Conservation (phyloP, 2,329 filamentous ascomycete species). For the Huntiella bhutanensis region DNA sequence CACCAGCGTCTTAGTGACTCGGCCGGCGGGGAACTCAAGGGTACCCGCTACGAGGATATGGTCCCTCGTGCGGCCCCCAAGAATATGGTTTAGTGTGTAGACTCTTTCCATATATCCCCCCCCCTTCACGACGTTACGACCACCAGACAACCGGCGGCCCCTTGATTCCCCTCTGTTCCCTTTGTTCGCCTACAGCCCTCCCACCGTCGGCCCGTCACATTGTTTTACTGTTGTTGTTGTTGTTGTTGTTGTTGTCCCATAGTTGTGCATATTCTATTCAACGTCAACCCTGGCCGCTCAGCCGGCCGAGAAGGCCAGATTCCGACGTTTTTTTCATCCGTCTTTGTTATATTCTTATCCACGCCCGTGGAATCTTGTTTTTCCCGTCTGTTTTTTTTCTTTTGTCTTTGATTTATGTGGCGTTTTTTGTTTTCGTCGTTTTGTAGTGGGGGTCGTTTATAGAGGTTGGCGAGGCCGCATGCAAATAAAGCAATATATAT, state of each 20-base stretch:
- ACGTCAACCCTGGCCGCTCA: too few relatives aligned
- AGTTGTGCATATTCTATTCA: too few relatives aligned
- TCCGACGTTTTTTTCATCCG: neutral
- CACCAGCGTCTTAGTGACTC: slow-evolving; percentile 6
- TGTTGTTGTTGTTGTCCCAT: neutral
- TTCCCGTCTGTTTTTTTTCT: neutral
- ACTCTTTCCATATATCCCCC: neutral
- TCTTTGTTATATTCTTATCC: neutral
- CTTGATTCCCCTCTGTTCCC: neutral
- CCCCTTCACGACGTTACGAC: neutral
- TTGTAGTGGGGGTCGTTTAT: too few relatives aligned
- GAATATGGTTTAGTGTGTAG: slow-evolving; percentile 20
- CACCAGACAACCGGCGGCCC: neutral
- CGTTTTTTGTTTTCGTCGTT: neutral
- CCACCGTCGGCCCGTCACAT: neutral
- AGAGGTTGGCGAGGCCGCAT: too few relatives aligned
- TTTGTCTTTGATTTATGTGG: neutral
- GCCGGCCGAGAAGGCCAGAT: too few relatives aligned
- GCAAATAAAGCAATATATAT: too few relatives aligned
- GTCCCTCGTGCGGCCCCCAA: slow-evolving; percentile 30
- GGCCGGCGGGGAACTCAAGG: slow-evolving; percentile 24
- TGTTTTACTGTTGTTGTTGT: neutral
- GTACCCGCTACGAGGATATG: slow-evolving; percentile 40
- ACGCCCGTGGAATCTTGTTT: too few relatives aligned
- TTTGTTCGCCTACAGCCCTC: neutral